A percentile compares a stretch with the other conserved stretches of the same genome.
phyloP scores from a whole-genome alignment of 257 asterid species.

The Solanum clarkiae region DNA sequence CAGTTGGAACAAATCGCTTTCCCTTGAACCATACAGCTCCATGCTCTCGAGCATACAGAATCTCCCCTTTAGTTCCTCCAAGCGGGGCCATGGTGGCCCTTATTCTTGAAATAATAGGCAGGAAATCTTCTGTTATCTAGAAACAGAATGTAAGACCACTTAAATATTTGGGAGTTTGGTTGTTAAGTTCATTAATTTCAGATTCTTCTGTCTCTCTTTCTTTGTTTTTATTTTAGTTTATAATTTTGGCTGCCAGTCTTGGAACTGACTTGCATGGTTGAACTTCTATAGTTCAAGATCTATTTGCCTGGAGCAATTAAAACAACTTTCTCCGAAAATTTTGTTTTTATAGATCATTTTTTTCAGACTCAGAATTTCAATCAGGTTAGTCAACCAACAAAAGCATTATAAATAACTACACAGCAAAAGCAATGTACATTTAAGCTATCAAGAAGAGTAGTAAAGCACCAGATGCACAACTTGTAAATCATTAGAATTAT shows the following conservation, averaged over 20 bases:
- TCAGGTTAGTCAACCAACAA: background rate
- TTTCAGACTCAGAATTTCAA: background rate
- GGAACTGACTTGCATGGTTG: background rate
- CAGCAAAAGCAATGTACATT: background rate
- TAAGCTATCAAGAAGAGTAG: background rate
- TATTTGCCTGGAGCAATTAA: background rate
- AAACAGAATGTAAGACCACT: conserved; percentile 4
- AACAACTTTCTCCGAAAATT: background rate
- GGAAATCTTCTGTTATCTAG: conserved; percentile 72
- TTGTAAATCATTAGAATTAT: background rate
- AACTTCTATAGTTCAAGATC: background rate
- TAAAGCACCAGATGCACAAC: background rate
- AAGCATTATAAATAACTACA: background rate
- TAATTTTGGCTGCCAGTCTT: background rate
- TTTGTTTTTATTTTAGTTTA: background rate
- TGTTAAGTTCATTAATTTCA: background rate
- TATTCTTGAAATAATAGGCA: conserved; percentile 72
- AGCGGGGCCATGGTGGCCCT: conserved; percentile 63
- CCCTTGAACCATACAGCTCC: conserved; percentile 96
- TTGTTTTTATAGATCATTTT: background rate
- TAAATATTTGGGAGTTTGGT: conserved; percentile 1
- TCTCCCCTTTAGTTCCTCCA: conserved; percentile 95
- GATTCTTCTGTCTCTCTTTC: background rate
- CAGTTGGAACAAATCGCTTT: conserved; percentile 62
- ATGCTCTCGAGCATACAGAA: conserved; percentile 79